phyloP scores from a whole-genome alignment of 1,284 basidiomycete genomes.

The Vanrija sp. region DNA sequence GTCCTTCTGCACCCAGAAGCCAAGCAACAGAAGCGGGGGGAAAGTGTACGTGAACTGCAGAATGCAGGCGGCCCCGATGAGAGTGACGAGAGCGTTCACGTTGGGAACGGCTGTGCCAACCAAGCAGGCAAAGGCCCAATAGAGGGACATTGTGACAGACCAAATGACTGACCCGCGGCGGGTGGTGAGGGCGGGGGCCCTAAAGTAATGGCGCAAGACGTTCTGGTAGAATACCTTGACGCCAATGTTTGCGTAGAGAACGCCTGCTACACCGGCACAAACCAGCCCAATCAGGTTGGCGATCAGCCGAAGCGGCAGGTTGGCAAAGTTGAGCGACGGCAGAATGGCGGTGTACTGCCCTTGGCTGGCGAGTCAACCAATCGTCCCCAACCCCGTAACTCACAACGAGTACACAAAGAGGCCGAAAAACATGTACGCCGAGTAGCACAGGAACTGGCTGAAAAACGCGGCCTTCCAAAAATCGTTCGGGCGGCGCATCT shows the following conservation, averaged over 20 bases:
- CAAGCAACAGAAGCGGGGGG: constrained; percentile 13
- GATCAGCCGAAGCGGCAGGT: constrained; percentile 49
- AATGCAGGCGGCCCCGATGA: constrained; percentile 52
- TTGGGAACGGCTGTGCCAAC: constrained; percentile 62
- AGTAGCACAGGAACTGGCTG: constrained; percentile 58
- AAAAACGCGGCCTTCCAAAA: constrained; percentile 65
- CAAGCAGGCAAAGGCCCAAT: constrained; percentile 54
- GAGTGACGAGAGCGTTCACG: constrained; percentile 56
- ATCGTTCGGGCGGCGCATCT: constrained; percentile 66
- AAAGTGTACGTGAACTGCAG: constrained; percentile 21
- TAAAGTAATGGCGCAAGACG: constrained; percentile 54
- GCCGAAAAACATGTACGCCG: constrained; percentile 51
- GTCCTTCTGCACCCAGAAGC: constrained; percentile 20
- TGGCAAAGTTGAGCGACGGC: constrained; percentile 60
- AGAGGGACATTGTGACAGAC: constrained; percentile 25
- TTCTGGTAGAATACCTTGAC: constrained; percentile 21
- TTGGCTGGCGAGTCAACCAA: constrained; percentile 41
- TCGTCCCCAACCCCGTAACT: background rate
- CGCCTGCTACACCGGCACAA: constrained; percentile 56
- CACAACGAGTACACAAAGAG: constrained; percentile 53
- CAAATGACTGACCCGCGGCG: constrained; percentile 54
- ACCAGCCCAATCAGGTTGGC: constrained; percentile 54
- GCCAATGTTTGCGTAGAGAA: constrained; percentile 61
- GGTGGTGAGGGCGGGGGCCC: constrained; percentile 57
- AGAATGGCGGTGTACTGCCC: constrained; percentile 59